These are phyloP conservation scores for Lasiodiplodia gonubiensis DNA, from an alignment of 2,329 filamentous ascomycete genomes.

Conservation along the genomic window DNA sequence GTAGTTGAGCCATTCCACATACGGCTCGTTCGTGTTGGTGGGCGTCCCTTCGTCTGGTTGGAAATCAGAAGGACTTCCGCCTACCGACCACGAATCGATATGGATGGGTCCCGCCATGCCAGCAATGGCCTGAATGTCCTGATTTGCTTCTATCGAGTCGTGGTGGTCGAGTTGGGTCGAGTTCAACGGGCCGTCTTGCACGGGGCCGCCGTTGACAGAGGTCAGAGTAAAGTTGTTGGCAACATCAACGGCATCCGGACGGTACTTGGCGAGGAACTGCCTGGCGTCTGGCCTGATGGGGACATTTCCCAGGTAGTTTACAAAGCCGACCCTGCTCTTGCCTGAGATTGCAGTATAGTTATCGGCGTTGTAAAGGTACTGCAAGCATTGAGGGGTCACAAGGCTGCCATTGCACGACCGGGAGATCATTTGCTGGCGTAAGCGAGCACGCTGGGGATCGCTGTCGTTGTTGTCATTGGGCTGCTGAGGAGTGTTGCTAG, in stretches of 20 bases:
- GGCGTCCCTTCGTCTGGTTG: conserved; percentile 46
- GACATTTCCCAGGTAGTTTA: conserved; percentile 57
- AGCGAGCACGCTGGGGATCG: no score
- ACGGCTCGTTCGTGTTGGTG: conserved; percentile 45
- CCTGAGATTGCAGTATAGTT: conserved; percentile 57
- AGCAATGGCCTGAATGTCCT: conserved; percentile 67
- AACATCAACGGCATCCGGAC: conserved; percentile 54
- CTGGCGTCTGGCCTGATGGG: conserved; percentile 61
- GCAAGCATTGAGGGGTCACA: conserved; percentile 60
- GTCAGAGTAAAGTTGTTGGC: conserved; percentile 56
- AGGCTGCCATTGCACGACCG: conserved; percentile 34
- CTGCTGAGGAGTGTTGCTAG: no score
- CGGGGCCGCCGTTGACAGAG: conserved; percentile 34
- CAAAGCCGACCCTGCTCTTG: conserved; percentile 56
- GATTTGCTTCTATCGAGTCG: conserved; percentile 59
- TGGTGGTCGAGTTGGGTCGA: not conserved
- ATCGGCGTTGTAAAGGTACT: conserved; percentile 60
- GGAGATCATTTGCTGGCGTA: not conserved
- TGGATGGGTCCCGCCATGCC: conserved; percentile 61
- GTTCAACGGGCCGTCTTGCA: conserved; percentile 32
- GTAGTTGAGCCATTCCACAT: conserved; percentile 67
- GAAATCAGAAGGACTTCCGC: conserved; percentile 58
- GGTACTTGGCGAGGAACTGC: conserved; percentile 55
- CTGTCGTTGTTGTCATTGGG: no score
- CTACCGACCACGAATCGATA: conserved; percentile 65